A percentile compares a stretch with the other conserved stretches of the same genome.
Evolutionary conservation across 352 stramenopile species (phyloP).

Genomic region (Phytophthora pinifolia): DNA sequence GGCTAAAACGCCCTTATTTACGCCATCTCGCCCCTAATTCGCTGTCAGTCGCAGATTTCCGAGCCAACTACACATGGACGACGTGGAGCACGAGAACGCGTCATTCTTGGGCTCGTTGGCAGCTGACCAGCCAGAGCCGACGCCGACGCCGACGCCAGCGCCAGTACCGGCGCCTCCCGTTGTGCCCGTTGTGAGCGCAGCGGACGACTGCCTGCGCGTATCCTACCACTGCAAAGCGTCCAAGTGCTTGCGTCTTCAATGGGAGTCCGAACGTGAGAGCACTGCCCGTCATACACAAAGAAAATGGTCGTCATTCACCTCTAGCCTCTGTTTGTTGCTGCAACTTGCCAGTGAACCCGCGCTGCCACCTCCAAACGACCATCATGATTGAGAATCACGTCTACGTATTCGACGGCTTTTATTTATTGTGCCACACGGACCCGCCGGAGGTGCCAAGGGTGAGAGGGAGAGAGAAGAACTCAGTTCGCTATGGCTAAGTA

Average conservation of each 20-base stretch:
- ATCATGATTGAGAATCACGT: slow-evolving; percentile 59
- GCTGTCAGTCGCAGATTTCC: slow-evolving; percentile 2
- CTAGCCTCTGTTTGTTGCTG: neutral
- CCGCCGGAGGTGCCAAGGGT: slow-evolving; percentile 62
- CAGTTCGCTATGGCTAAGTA: too few species aligned
- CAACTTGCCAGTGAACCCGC: slow-evolving; percentile 60
- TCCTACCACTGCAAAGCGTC: slow-evolving; percentile 61
- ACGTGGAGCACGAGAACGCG: slow-evolving; percentile 36
- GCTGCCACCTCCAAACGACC: slow-evolving; percentile 68
- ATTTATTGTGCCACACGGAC: slow-evolving; percentile 73
- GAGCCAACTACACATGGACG: too few species aligned
- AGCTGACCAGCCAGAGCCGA: slow-evolving; percentile 2
- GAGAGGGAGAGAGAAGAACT: neutral
- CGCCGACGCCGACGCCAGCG: slow-evolving; percentile 3
- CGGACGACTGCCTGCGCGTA: slow-evolving; percentile 58
- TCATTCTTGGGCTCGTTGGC: slow-evolving; percentile 28
- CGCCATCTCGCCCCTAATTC: too few species aligned
- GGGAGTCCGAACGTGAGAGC: slow-evolving; percentile 75
- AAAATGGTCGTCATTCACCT: neutral
- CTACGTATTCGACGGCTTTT: slow-evolving; percentile 88
- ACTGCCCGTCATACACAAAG: neutral
- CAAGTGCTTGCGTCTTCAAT: slow-evolving; percentile 76
- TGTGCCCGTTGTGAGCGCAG: slow-evolving; percentile 11
- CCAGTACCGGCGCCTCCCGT: slow-evolving; percentile 1
- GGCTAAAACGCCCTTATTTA: slow-evolving; percentile 8